Evolutionary conservation across 1,284 basidiomycete genomes (phyloP), one percentile per base, ranked within the genome.

Genomic region (Exsudoporus floridanus): DNA sequence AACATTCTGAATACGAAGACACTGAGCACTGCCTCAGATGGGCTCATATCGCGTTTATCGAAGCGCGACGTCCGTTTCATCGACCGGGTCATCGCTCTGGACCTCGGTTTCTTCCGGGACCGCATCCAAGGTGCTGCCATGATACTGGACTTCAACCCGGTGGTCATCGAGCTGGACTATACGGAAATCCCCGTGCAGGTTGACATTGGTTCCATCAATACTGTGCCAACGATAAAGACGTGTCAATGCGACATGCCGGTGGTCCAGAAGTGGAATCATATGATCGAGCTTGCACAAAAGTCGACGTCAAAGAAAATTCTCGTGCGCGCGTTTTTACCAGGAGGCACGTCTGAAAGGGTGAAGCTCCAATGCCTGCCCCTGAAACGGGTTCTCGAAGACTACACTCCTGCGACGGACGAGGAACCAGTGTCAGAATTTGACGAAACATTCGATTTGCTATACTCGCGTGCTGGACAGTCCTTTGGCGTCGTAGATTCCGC

Each of bases 241-340:
- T 70, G 68, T 40, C 30, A 49, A 16, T 68, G 68, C 35, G 59
- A 70, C 34, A 21, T 12, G 12, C 27, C 50, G 25, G 39, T 69
- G 39, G 33, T 48, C 23, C 55, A 60, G 50, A 69, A 66, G 33
- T 66, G 63, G 65, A 25, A 52, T 7, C 44, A 60, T 19, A 58
- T 69, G 65, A 23, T 70, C 37, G 62, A 70, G n/a, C 52, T 69
- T 9, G 66, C 63, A 28, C 60, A 59, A 31, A 66, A 55, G 35
- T 56, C 65, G 42, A 28, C 54, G 13, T 50, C 54, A 14, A 61
- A 53, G 21, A 56, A 52, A 14, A 25, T 70, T n/a, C 62, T 69
- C 30, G 49, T 70, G 16, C 66, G 66, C 43, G 63, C 68, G n/a
- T 57, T 70, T 36, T 55, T 66, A 13, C 64, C 66, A 8, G 61